Percentiles rank a stretch among this genome's conserved stretches.
These are phyloP conservation scores for Leishmania tropica DNA, from an alignment of 208 protist genomes.

Conservation along the genomic window DNA sequence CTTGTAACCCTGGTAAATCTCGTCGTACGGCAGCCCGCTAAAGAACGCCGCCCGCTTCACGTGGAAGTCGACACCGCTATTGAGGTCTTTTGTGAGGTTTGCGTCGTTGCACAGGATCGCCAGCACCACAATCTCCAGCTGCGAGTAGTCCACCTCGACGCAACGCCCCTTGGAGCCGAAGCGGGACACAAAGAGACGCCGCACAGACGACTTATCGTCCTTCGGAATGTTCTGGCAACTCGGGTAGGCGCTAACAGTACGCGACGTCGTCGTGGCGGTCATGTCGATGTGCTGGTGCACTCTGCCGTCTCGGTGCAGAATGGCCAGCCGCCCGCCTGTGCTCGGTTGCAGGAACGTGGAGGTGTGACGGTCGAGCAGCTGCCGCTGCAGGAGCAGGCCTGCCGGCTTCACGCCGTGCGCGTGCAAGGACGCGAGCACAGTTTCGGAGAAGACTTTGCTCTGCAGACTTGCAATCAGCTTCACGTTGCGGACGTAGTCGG, in stretches of 20 bases:
- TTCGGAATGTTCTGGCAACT: conserved; percentile 91
- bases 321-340: conserved; percentile 43
- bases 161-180: conserved; percentile 80
- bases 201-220: conserved; percentile 81
- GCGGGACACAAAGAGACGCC: conserved; percentile 81
- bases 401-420: conserved; percentile 52
- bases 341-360: conserved; percentile 52
- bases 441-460: conserved; percentile 50
- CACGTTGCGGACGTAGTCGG: conserved; percentile 38
- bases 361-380: conserved; percentile 58
- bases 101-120: conserved; percentile 77
- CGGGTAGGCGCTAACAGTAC: conserved; percentile 82
- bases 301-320: conserved; percentile 64
- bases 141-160: conserved; percentile 92
- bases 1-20: conserved; percentile 77
- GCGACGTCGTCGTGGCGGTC: conserved; percentile 77
- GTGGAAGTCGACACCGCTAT: conserved; percentile 86
- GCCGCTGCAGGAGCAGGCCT: conserved; percentile 65
- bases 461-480: conserved; percentile 40
- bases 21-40: conserved; percentile 77
- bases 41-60: conserved; percentile 87
- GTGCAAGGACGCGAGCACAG: conserved; percentile 49
- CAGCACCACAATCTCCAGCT: conserved; percentile 87
- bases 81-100: conserved; percentile 66
- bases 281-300: conserved; percentile 88